Conservation (phyloP, 306 rosid genomes). For the Prunus kanzakura region DNA sequence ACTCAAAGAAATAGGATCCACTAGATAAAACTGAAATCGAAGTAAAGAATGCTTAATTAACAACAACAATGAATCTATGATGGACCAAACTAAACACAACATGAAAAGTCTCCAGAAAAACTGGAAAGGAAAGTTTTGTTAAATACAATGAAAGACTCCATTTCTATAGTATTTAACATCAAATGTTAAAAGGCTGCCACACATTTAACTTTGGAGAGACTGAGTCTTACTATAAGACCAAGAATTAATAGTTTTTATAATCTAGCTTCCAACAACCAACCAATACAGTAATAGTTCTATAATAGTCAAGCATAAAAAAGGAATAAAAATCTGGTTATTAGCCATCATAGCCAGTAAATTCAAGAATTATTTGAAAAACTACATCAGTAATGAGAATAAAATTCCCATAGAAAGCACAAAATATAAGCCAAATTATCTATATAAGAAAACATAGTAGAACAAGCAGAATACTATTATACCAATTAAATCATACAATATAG, state of each 20-base stretch:
- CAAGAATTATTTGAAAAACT: no score
- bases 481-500: constrained; percentile 10
- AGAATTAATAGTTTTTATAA: neutral
- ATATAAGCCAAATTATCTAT: neutral
- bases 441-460: neutral
- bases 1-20: neutral
- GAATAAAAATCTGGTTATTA: neutral
- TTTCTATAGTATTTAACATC: no score
- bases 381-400: neutral
- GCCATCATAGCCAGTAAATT: neutral
- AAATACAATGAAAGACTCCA: no score
- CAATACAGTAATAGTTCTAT: neutral
- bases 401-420: neutral
- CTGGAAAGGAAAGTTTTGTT: no score
- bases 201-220: no score
- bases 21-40: neutral
- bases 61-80: neutral
- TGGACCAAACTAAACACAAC: neutral
- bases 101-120: neutral
- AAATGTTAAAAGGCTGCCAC: no score
- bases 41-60: neutral
- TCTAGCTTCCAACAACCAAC: neutral
- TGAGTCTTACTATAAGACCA: neutral
- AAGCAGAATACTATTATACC: neutral
- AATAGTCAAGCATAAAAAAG: neutral